These are phyloP conservation scores for Fusarium sp. DNA, from an alignment of 2,329 filamentous ascomycete genomes.

Conservation along the genomic window DNA sequence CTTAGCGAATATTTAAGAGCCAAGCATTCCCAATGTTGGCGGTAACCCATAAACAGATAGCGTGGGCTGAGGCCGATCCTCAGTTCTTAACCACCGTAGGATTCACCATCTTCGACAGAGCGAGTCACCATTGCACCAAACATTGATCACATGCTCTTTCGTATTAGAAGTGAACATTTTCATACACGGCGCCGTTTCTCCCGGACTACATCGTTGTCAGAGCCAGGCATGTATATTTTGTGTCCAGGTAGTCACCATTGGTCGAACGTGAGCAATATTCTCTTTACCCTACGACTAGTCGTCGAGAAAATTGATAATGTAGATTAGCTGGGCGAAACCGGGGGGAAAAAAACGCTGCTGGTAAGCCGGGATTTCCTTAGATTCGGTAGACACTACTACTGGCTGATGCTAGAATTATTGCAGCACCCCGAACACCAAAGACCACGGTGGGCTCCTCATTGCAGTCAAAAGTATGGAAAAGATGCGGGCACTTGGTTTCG, in stretches of 20 bases:
- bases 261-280: neutral
- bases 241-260: neutral
- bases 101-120: neutral
- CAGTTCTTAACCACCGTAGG: neutral
- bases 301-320: accelerated
- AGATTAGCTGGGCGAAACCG: neutral
- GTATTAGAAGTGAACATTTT: neutral
- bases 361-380: accelerated
- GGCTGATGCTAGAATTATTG: neutral
- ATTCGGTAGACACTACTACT: accelerated
- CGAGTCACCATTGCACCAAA: neutral
- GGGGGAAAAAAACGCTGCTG: neutral
- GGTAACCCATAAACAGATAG: neutral
- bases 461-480: accelerated
- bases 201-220: neutral
- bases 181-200: neutral
- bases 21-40: neutral
- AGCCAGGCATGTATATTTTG: neutral
- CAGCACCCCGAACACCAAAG: neutral
- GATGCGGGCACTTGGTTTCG: too few relatives aligned
- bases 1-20: neutral
- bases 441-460: neutral
- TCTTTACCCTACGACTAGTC: too few relatives aligned
- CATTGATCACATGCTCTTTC: neutral
- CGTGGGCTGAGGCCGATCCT: neutral